These are phyloP conservation scores for Prototheca wickerhamii DNA, from an alignment of 163 green algal genomes.

Conservation along the genomic window DNA sequence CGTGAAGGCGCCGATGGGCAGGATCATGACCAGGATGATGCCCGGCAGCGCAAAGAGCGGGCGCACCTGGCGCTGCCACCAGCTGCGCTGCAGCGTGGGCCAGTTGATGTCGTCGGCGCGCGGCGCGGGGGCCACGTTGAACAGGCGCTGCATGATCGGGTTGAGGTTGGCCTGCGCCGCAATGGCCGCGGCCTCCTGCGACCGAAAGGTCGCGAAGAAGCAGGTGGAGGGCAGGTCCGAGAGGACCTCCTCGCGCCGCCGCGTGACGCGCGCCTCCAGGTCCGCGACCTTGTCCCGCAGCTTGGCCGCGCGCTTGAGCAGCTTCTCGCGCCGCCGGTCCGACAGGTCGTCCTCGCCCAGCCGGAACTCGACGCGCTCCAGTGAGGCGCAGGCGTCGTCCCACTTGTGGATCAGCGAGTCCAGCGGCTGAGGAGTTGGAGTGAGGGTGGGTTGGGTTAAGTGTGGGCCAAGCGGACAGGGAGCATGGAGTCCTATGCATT, in stretches of 20 bases:
- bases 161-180: slow-evolving; percentile 32
- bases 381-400: not conserved
- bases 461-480: too few relatives aligned
- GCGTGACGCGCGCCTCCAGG: not conserved
- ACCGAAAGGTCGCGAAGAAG: slow-evolving; percentile 34
- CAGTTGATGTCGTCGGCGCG: slow-evolving; percentile 34
- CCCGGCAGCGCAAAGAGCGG: slow-evolving; percentile 49
- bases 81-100: slow-evolving; percentile 26
- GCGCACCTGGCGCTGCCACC: slow-evolving; percentile 26
- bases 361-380: not conserved
- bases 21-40: slow-evolving; percentile 65
- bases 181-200: slow-evolving; percentile 26
- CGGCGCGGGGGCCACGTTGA: slow-evolving; percentile 23
- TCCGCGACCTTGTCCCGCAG: slow-evolving; percentile 7
- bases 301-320: not conserved
- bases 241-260: slow-evolving; percentile 18
- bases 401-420: not conserved
- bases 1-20: slow-evolving; percentile 65
- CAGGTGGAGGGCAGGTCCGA: slow-evolving; percentile 31
- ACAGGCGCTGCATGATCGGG: slow-evolving; percentile 30
- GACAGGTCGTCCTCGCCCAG: not conserved
- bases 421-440: not conserved
- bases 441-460: not conserved
- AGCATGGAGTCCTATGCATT: not conserved
- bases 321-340: not conserved